Percentiles rank a stretch among this genome's conserved stretches.
phyloP scores from a whole-genome alignment of 768 basidiomycete species.

The Obba rivulosa region DNA sequence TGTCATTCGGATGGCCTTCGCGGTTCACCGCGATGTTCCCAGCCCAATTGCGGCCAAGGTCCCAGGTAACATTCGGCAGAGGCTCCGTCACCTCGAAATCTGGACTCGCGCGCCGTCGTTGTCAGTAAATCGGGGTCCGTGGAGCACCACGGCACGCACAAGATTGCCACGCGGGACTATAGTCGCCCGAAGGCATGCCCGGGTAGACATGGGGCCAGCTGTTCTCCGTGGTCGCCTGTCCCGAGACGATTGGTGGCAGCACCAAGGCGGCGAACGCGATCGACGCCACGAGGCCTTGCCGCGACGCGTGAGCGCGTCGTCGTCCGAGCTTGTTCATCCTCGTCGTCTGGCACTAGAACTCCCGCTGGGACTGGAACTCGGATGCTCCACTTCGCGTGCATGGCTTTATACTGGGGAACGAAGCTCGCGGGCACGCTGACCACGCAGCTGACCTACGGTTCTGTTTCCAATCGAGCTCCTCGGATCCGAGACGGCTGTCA shows the following conservation, averaged over 20 bases:
- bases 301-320: too few relatives aligned
- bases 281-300: too few relatives aligned
- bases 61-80: constrained; percentile 29
- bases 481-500: too few relatives aligned
- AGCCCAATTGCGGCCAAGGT: constrained; percentile 29
- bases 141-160: constrained; percentile 19
- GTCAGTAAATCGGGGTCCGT: not conserved
- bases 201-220: constrained; percentile 38
- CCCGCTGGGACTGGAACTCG: too few relatives aligned
- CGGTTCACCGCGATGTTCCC: constrained; percentile 30
- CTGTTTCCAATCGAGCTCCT: too few relatives aligned
- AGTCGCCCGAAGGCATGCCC: constrained; percentile 32
- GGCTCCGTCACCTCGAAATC: constrained; percentile 31
- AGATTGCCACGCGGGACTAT: constrained; percentile 27
- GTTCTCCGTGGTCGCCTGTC: not conserved
- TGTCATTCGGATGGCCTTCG: constrained; percentile 30
- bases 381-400: too few relatives aligned
- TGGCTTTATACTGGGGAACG: too few relatives aligned
- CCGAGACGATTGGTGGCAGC: not conserved
- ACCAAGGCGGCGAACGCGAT: too few relatives aligned
- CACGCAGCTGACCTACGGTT: too few relatives aligned
- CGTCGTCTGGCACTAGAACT: too few relatives aligned
- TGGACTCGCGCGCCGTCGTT: constrained; percentile 8
- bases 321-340: too few relatives aligned
- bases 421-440: too few relatives aligned